Base-by-base conservation (phyloP, 78 protist genomes). In the Dictyostelium purpureum region DNA sequence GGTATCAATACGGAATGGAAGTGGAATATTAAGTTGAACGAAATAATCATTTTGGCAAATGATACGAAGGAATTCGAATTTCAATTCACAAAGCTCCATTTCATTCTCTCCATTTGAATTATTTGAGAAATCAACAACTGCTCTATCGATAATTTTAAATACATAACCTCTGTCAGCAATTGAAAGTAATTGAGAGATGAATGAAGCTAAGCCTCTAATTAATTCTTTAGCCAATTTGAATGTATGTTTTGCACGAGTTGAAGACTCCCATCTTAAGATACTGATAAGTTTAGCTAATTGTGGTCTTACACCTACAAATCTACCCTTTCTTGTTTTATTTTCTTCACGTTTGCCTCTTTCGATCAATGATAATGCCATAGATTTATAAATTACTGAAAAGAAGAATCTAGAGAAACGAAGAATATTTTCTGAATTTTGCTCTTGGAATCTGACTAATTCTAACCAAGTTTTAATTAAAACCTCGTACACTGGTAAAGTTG, bases 11-110 rank as follows among this genome's bases (percentile, higher is more conserved):
- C 82, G 24, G n/a, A 54, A 85, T 37, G 92, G 92, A 9, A 85
- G n/a, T 57, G 92, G 92, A 7, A 85, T 56, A 59, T 85, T 85
- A 10, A 85, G 47, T 61, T 85, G 92, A 26, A 85, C 92, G 52
- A 85, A 85, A 40, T 73, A 85, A 24, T 85, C 92, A 73, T 85
- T 85, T 45, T 85, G 92, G n/a, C 83, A 70, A 59, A 85, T 73
- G 61, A 85, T 85, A 43, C 92, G 52, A 10, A 85, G 66, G 65
- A 85, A 85, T 61, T 85, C 92, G 31, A 85, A 85, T 26, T 85
- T 85, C 18, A 85, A 33, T 47, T 85, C 92, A 57, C 73, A 43
- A 18, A 85, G 21, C 12, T 85, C 92, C 19, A 79, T 74, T 61
- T 85, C 92, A 71, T 77, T 71, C 24, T 85, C 92, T 16, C 78